Conservation (phyloP, 1,139 yeast genomes). For the Diutina rugosa region DNA sequence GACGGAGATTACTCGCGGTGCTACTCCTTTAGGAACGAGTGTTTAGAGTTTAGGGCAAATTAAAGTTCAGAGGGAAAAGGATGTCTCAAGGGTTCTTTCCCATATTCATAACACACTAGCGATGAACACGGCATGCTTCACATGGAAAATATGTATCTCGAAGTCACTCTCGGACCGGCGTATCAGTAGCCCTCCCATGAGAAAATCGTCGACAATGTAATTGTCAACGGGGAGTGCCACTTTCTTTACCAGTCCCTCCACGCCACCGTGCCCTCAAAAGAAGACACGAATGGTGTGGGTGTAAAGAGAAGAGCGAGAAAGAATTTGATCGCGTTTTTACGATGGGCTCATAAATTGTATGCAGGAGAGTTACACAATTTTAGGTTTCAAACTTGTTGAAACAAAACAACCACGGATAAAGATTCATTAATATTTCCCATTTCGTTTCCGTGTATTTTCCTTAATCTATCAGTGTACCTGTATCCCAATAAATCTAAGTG, state of each 20-base stretch:
- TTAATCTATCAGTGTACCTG: neutral
- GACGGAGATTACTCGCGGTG: neutral
- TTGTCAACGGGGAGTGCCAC: neutral
- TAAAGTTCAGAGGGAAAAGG: neutral
- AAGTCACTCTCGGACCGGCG: neutral
- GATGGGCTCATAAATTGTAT: neutral
- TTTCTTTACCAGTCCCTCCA: neutral
- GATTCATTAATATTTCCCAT: too few relatives aligned
- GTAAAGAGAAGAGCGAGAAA: neutral
- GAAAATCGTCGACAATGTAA: neutral
- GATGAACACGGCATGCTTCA: conserved; percentile 1
- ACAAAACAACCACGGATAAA: neutral
- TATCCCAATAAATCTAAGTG: neutral
- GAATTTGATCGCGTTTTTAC: neutral
- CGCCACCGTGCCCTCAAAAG: neutral
- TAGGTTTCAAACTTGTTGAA: neutral
- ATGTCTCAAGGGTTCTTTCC: conserved; percentile 3
- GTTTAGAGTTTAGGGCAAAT: too few relatives aligned
- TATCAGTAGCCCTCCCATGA: neutral
- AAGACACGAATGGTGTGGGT: neutral
- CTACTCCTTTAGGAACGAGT: too few relatives aligned
- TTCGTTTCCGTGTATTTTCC: neutral
- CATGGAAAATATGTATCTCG: conserved; percentile 3
- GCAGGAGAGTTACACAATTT: neutral
- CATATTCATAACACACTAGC: neutral